Evolutionary conservation across 2,329 filamentous ascomycete species (phyloP), one percentile per base, ranked within the genome.

Genomic region (Cladobotryum protrusum): DNA sequence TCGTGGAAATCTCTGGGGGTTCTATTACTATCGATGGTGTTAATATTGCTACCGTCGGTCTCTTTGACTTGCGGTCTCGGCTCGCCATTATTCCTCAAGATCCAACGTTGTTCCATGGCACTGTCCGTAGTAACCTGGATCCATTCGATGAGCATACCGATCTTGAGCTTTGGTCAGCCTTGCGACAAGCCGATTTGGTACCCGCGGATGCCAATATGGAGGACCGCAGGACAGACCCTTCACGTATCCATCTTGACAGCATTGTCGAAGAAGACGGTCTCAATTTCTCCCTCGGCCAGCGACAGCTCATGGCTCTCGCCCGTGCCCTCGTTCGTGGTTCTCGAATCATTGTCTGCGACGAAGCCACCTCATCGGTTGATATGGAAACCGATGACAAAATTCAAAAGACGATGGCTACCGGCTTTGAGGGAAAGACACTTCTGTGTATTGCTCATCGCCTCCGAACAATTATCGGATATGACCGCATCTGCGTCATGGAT

Each of bases 361-460:
- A 99, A 69, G 93, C 93, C 1, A 99, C 93, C 0, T 89, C 85
- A 1, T 87, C 82, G 0, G 91, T 97, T 7, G 92, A 97, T 67
- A 93, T 96, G 75, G 92, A 96, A 64, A 97, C 92, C 3, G 93
- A 99, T 64, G 86, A 89, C 68, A 95, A 93, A 77, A 96, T 97
- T 64, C 92, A 97, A 68, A 74, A 76, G 49, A 95, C 91, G 3
- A 96, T 97, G 68, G 85, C 88, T 0, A 77, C 79, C 1, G 91
- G 85, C 0, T 97, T 97, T 74, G 77, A 79, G 48, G 91, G 90
- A 52, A 89, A 87, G 74, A 96, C 92, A 2, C 71, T 97, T 43
- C 73, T 97, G 18, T 96, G 90, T 68, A 96, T 97, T 65, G 92
- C 92, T 5, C 92, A 97, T 69, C 79, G 92, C 5, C 74, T 97